Evolutionary conservation across 2,329 filamentous ascomycete genomes (phyloP), one percentile per base, ranked within the genome.

Genomic region (Anthostomella pinea): DNA sequence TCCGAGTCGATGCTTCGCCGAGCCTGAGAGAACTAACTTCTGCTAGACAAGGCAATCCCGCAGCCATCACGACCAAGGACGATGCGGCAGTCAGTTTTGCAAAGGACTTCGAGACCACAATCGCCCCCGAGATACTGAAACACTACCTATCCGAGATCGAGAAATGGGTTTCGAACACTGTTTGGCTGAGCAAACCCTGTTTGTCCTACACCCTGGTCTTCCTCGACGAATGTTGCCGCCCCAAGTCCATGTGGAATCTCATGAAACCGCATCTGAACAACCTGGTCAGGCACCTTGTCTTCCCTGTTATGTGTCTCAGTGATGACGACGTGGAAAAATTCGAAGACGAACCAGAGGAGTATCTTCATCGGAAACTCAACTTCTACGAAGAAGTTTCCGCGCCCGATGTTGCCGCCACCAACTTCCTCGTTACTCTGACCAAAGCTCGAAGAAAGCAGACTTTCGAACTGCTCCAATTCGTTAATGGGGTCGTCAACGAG

Each of bases 301-400:
- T 98, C 71, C 93, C 93, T 0, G 85, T 98, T 17, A 73, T 98
- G 43, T 98, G 93, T 64, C 82, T 96, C 52, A 86, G 85, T 14
- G 81, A 90, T 46, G 91, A 97, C 43, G 93, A 98, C 54, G 76
- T 96, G 32, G 88, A 95, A 62, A 81, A 95, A 51, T 98, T 98
- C 58, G 81, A 95, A 58, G 85, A 90, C 9, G 89, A 98, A 58
- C 93, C 93, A 5, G 87, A 93, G 45, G 93, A 98, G 64, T 98
- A 97, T 60, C 79, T 98, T 25, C 93, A 98, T 69, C 82, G 93
- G 38, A 97, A 96, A 64, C 75, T 98, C 42, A 98, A 97, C 65
- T 96, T 91, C 59, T 98, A 95, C 61, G 93, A 98, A 65, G 93
- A 98, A 58, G 87, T 95, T 4, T 95, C 91, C 0, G 84, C 93